Percentiles rank a stretch among this genome's conserved stretches.
Evolutionary conservation across 2,329 filamentous ascomycete species (phyloP).

Genomic region (Cladosporium sp.): DNA sequence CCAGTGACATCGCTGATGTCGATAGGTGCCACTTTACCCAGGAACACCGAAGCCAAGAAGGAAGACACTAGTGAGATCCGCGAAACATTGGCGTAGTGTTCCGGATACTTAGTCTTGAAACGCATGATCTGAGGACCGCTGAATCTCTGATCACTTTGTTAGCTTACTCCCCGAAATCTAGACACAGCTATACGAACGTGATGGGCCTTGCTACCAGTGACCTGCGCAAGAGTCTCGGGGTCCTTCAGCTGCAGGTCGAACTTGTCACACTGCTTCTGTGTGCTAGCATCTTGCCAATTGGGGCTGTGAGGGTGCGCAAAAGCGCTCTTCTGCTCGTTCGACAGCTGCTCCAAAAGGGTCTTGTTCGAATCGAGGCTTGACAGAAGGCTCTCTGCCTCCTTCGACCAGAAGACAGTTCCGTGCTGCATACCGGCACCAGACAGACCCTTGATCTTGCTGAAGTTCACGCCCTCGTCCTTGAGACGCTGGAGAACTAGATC

Average conservation of each 20-base stretch:
- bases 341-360: slow-evolving; percentile 71
- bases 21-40: slow-evolving; percentile 81
- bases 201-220: slow-evolving; percentile 90
- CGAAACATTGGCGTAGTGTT: slow-evolving; percentile 75
- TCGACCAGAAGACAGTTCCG: slow-evolving; percentile 91
- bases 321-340: slow-evolving; percentile 51
- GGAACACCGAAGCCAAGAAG: slow-evolving; percentile 86
- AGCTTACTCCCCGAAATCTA: background rate
- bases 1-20: slow-evolving; percentile 95
- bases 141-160: slow-evolving; percentile 65
- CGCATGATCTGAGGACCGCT: slow-evolving; percentile 96
- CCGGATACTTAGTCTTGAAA: slow-evolving; percentile 75
- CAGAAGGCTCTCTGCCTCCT: slow-evolving; percentile 66
- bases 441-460: slow-evolving; percentile 74
- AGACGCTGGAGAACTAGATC: slow-evolving; percentile 80
- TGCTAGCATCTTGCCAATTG: slow-evolving; percentile 98
- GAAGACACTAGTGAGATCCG: slow-evolving; percentile 94
- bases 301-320: slow-evolving; percentile 86
- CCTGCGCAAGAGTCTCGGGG: slow-evolving; percentile 68
- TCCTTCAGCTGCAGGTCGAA: slow-evolving; percentile 75
- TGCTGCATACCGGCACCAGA: slow-evolving; percentile 96
- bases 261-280: slow-evolving; percentile 83
- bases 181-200: slow-evolving; percentile 63
- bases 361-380: slow-evolving; percentile 59
- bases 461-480: slow-evolving; percentile 67